These are phyloP conservation scores for Globisporangium mamillatum DNA, from an alignment of 352 stramenopile genomes.

Conservation along the genomic window DNA sequence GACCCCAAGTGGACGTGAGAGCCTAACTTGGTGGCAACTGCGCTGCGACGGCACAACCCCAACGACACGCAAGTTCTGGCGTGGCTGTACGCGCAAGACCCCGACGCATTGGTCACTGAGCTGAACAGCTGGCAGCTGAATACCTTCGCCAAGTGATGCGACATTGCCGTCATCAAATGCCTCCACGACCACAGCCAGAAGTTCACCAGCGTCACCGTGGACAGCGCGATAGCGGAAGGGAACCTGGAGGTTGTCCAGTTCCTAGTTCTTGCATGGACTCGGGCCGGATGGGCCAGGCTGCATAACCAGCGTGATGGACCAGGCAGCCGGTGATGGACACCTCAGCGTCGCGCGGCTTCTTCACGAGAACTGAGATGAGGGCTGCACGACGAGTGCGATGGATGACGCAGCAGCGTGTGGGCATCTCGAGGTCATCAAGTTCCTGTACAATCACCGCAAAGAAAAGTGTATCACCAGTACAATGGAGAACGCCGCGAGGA, in stretches of 20 bases:
- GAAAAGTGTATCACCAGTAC: neutral
- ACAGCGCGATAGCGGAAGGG: neutral
- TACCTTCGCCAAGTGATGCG: neutral
- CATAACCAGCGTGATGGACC: neutral
- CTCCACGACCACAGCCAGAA: neutral
- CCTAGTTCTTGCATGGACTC: neutral
- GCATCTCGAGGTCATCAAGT: neutral
- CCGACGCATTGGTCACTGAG: neutral
- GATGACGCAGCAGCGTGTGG: neutral
- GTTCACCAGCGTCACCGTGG: neutral
- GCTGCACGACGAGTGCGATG: neutral
- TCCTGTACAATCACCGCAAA: neutral
- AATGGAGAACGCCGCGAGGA: neutral
- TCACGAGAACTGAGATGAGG: neutral
- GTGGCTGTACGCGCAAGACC: neutral
- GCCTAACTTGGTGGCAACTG: neutral
- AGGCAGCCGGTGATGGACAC: neutral
- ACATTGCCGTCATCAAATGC: neutral
- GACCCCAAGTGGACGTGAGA: neutral
- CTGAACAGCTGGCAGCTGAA: neutral
- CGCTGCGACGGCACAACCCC: neutral
- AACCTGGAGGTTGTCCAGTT: neutral
- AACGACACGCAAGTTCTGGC: neutral
- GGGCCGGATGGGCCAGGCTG: neutral
- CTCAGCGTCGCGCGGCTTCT: neutral